Evolutionary conservation across 2,329 filamentous ascomycete genomes (phyloP).

Genomic region (Thermochaetoides dissita): DNA sequence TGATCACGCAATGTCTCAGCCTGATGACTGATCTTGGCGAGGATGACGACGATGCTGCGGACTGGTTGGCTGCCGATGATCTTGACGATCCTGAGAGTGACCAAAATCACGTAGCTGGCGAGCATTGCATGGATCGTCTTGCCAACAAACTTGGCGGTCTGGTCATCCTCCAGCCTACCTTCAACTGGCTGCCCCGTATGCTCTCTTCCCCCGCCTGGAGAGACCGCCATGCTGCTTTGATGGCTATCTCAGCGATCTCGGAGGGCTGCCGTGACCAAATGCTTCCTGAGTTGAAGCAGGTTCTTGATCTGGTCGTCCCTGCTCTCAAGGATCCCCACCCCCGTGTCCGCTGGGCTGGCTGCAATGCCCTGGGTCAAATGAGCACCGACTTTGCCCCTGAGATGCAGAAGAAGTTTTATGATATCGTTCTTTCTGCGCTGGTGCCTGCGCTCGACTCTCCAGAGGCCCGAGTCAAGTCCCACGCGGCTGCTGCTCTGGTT

Average conservation of each 20-base stretch:
- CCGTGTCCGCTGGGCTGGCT: slow-evolving; percentile 91
- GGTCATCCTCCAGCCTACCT: slow-evolving; percentile 82
- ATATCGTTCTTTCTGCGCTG: slow-evolving; percentile 73
- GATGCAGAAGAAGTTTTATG: slow-evolving; percentile 94
- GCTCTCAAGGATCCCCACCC: slow-evolving; percentile 81
- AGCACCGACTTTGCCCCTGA: slow-evolving; percentile 96
- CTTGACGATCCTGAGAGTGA: slow-evolving; percentile 93
- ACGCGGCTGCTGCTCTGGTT: slow-evolving; percentile 91
- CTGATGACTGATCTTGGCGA: slow-evolving; percentile 93
- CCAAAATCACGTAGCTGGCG: slow-evolving; percentile 90
- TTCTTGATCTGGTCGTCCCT: slow-evolving; percentile 86
- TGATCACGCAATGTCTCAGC: slow-evolving; percentile 96
- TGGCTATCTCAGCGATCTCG: slow-evolving; percentile 97
- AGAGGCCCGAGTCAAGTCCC: slow-evolving; percentile 88
- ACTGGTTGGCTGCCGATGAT: slow-evolving; percentile 90
- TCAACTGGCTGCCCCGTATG: slow-evolving; percentile 95
- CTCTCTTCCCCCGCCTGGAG: slow-evolving; percentile 91
- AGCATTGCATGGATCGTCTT: slow-evolving; percentile 95
- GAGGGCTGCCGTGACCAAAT: slow-evolving; percentile 94
- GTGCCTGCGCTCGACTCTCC: slow-evolving; percentile 82
- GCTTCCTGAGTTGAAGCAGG: slow-evolving; percentile 86
- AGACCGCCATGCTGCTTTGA: slow-evolving; percentile 88
- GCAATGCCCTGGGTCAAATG: slow-evolving; percentile 98
- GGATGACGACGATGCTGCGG: slow-evolving; percentile 86
- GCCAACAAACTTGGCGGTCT: slow-evolving; percentile 95